Evolutionary conservation across 768 basidiomycete genomes (phyloP), one percentile per base, ranked within the genome.

Genomic region (Kwoniella europaea): DNA sequence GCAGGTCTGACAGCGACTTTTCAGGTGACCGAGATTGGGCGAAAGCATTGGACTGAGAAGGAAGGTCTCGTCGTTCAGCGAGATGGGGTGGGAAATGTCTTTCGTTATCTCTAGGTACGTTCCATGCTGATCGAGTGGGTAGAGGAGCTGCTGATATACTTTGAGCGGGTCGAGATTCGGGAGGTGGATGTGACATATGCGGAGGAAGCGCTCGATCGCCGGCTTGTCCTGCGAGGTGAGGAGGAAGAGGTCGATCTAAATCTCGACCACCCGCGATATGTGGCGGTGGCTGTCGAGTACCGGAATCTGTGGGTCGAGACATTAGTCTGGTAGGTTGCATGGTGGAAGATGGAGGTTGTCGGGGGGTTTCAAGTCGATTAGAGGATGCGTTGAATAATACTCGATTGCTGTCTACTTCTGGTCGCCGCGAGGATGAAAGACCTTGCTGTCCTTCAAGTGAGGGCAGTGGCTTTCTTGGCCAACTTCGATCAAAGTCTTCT

Each of bases 371-470:
- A 67, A 98, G 84, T 73, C 90, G 88, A 79, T 97, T 98, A 10
- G 91, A 92, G 3, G 91, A 90, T 78, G 96, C 97, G 79, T 99
- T 98, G 86, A 98, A 99, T n/a, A 99, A 86, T 0, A 90, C 90
- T 53, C 92, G 88, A 2, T 86, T 83, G 52, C 90, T 89, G 70
- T 87, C 86, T 80, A 60, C 71, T 6, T 54, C 80, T 70, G 52
- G 81, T 75, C 71, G 82, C 16, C 20, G 57, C 18, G 20, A n/a
- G 24, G 20, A 53, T 52, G 53, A 74, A 73, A 81, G 82, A 65
- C 84, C 84, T 86, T 18, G 84, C 84, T 24, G 71, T 61, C 10
- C 12, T 84, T 86, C 78, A 57, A 88, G 87, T 54, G 63, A 74
- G 41, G 59, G 59, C 20, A 62, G 74, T 24, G 87, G 86, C 44